Evolutionary conservation across 2,329 filamentous ascomycete genomes (phyloP).

Genomic region (Trichoderma brevicompactum): DNA sequence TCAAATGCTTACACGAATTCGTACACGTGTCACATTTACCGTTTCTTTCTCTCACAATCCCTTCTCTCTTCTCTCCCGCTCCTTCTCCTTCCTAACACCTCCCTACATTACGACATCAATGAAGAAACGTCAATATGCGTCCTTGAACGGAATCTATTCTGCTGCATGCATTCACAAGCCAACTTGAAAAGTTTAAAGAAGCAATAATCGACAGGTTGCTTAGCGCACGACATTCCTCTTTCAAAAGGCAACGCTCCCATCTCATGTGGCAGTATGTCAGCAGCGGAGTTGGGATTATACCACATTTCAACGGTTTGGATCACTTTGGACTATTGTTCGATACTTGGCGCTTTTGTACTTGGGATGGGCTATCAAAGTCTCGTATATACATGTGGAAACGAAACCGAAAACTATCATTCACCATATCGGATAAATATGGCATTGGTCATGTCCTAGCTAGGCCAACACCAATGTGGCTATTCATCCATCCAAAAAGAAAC

Average conservation of each 20-base stretch:
- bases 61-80: not conserved
- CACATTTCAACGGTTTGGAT: conserved; percentile 37
- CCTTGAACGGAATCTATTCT: not conserved
- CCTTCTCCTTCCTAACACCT: not conserved
- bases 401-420: conserved; percentile 36
- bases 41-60: not conserved
- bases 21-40: not conserved
- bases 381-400: conserved; percentile 42
- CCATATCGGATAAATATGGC: conserved; percentile 53
- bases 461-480: not conserved
- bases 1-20: not conserved
- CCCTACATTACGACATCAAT: not conserved
- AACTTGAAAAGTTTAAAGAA: not conserved
- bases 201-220: conserved; percentile 1
- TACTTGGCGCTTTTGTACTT: conserved; percentile 38
- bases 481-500: not conserved
- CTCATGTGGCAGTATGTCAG: conserved; percentile 33
- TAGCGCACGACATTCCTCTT: not conserved
- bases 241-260: conserved; percentile 25
- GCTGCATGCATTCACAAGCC: conserved; percentile 2
- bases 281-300: conserved; percentile 35
- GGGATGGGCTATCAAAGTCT: conserved; percentile 37
- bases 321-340: conserved; percentile 42
- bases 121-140: conserved; percentile 4
- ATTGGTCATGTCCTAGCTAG: conserved; percentile 40